phyloP scores from a whole-genome alignment of 2,329 filamentous ascomycete genomes.

The Arthrinium phaeospermum region DNA sequence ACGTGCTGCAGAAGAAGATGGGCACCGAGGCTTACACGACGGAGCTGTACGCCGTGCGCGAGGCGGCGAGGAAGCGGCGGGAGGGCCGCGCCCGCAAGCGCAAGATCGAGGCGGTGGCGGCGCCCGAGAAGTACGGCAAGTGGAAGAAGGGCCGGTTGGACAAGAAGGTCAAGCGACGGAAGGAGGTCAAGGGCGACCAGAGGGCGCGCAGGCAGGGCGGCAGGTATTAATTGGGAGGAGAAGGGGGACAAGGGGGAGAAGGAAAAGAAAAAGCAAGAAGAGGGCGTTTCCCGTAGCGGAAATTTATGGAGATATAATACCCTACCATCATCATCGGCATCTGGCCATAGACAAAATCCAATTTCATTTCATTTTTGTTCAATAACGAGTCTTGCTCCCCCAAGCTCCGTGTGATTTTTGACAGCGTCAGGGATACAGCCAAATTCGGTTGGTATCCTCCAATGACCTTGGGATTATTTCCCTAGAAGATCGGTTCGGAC shows the following conservation, averaged over 20 bases:
- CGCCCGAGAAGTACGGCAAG: slow-evolving; percentile 78
- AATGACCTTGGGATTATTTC: not conserved
- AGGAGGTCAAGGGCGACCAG: slow-evolving; percentile 76
- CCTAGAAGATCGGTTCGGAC: no score
- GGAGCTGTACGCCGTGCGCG: slow-evolving; percentile 74
- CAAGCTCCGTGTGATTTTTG: not conserved
- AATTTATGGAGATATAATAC: not conserved
- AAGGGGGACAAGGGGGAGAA: slow-evolving; percentile 19
- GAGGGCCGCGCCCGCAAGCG: slow-evolving; percentile 81
- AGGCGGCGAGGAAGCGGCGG: slow-evolving; percentile 73
- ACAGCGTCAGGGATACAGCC: no score
- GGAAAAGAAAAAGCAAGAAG: not conserved
- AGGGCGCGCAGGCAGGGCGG: slow-evolving; percentile 66
- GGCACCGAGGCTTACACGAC: slow-evolving; percentile 82
- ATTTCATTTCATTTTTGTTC: slow-evolving; percentile 7
- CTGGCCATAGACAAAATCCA: not conserved
- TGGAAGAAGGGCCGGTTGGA: slow-evolving; percentile 86
- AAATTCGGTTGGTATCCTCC: not conserved
- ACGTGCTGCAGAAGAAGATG: slow-evolving; percentile 81
- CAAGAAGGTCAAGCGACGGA: slow-evolving; percentile 82
- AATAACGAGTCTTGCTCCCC: not conserved
- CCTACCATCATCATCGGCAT: not conserved
- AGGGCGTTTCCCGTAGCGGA: not conserved
- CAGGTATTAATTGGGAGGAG: slow-evolving; percentile 60
- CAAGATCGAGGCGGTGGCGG: slow-evolving; percentile 83